These are phyloP conservation scores for Rhodotorula sp. DNA, from an alignment of 1,284 basidiomycete species.

Conservation along the genomic window DNA sequence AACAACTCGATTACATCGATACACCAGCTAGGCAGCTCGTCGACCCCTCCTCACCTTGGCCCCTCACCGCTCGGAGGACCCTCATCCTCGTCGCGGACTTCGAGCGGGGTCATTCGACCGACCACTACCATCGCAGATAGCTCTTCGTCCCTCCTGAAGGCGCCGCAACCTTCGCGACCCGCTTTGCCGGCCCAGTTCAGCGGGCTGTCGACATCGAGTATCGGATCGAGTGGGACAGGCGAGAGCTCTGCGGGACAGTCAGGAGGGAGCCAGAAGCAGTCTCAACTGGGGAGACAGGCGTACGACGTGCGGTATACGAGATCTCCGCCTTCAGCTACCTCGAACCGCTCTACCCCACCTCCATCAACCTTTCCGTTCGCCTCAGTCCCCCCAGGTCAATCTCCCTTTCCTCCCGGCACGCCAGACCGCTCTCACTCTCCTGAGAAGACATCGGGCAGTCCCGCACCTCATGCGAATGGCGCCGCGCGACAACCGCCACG, in stretches of 20 bases:
- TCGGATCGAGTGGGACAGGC: background rate
- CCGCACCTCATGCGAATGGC: background rate
- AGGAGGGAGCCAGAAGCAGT: background rate
- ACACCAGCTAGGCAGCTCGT: background rate
- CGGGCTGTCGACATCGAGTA: slow-evolving; percentile 3
- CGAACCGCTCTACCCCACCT: background rate
- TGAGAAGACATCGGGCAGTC: background rate
- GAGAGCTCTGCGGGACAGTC: background rate
- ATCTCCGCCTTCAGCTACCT: background rate
- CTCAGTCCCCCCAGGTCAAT: slow-evolving; percentile 13
- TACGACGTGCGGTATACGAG: background rate
- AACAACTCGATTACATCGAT: slow-evolving; percentile 7
- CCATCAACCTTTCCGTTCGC: slow-evolving; percentile 22
- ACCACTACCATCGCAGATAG: background rate
- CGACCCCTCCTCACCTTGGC: background rate
- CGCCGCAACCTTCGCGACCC: slow-evolving; percentile 7
- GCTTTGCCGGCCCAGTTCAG: slow-evolving; percentile 7
- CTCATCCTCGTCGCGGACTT: background rate
- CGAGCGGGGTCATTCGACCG: background rate
- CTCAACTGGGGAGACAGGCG: too few species aligned
- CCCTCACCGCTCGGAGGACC: background rate
- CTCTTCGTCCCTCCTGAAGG: background rate
- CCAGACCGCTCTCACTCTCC: background rate
- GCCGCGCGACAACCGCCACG: background rate
- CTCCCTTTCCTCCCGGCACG: slow-evolving; percentile 13